Evolutionary conservation across 441 rosid species (phyloP), one percentile per base, ranked within the genome.

Genomic region (Sinapis alba): DNA sequence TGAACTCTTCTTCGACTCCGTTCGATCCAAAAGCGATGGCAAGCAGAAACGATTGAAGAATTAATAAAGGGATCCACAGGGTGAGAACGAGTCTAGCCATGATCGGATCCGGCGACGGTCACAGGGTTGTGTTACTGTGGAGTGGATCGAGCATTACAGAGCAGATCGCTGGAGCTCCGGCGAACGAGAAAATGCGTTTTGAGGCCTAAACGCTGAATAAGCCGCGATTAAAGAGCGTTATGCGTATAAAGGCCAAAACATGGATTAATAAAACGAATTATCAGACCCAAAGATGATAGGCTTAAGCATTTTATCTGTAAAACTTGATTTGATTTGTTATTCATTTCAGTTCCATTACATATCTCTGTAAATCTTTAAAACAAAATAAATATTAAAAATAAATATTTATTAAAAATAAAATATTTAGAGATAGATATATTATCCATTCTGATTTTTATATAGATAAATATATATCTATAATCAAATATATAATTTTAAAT

Each of bases 1-100:
- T 78, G 83, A 93, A 96, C 78, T 89, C 92, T 74, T 89, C 92
- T 74, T 93, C 98, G 26, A 69, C 87, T 69, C 84, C 88, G 41
- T 65, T 68, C 73, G 86, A 87, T 77, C 86, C 93, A 62, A 65
- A 67, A 15, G 75, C 81, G 62, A 79, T 24, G 27, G 74, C 15
- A 62, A 72, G 38, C 12, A 71, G 9, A 62, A 32, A 23, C 26
- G 76, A 71, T 51, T 60, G 72, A 13, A 79, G 5, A 56, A 75
- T 56, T 12, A 79, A 36, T 45, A 75, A 7, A 16, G 57, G 54
- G 69, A 79, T 65, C 73, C 19, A 50, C 70, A 26, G 32, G 21
- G 61, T 50, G 26, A 50, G 66, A 75, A 13, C 12, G 62, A 66
- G 47, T 10, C 58, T 32, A 1, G 18, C 71, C 83, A 79, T 79